These are phyloP conservation scores for Mycena floridula DNA, from an alignment of 768 basidiomycete species.

Conservation along the genomic window DNA sequence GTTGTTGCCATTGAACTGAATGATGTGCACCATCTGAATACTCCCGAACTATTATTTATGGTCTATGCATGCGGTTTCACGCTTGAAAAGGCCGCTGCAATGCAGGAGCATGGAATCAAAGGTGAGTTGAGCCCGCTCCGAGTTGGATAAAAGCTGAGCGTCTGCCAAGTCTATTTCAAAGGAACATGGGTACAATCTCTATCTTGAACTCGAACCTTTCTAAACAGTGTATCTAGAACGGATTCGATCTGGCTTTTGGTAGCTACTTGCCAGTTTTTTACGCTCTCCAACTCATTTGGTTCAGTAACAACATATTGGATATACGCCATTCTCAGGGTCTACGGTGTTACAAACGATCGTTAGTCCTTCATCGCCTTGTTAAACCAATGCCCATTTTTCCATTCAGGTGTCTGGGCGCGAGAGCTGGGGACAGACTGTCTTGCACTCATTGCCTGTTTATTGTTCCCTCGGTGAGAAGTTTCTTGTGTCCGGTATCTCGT, in stretches of 20 bases:
- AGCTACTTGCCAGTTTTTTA: constrained; percentile 11
- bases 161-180: constrained; percentile 77
- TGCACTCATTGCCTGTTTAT: constrained; percentile 81
- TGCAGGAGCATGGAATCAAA: constrained; percentile 93
- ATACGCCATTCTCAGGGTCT: constrained; percentile 72
- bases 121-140: too few relatives aligned
- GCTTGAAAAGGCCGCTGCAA: constrained; percentile 87
- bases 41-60: constrained; percentile 72
- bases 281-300: constrained; percentile 1
- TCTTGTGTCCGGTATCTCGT: not conserved
- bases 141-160: constrained; percentile 7
- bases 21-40: constrained; percentile 54
- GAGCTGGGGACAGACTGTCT: constrained; percentile 74
- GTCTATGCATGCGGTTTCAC: constrained; percentile 76
- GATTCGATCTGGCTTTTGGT: constrained; percentile 92
- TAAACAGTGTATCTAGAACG: too few relatives aligned
- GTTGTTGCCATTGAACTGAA: constrained; percentile 75
- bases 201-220: constrained; percentile 6
- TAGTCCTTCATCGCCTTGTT: constrained; percentile 13
- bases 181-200: constrained; percentile 62
- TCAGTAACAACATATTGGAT: constrained; percentile 72
- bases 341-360: constrained; percentile 72
- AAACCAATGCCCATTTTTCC: not conserved
- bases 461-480: constrained; percentile 71
- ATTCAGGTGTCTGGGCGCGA: constrained; percentile 57